phyloP scores from a whole-genome alignment of 2,329 filamentous ascomycete species.

The Fusarium buharicum region DNA sequence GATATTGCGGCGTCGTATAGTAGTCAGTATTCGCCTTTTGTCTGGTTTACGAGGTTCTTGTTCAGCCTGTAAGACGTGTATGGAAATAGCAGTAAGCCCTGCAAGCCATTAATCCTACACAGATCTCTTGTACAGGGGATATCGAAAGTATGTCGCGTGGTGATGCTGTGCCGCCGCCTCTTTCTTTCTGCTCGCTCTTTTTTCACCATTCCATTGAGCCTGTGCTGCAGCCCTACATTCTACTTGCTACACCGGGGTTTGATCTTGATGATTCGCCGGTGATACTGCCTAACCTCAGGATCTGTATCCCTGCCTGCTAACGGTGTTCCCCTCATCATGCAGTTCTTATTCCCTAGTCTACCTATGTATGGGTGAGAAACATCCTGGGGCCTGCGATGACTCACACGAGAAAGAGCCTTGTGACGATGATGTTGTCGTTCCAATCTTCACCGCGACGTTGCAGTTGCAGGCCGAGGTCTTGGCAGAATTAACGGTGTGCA shows the following conservation, averaged over 20 bases:
- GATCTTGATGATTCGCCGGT: conserved; percentile 32
- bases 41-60: conserved; percentile 18
- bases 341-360: not conserved
- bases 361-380: conserved; percentile 1
- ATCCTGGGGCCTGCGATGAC: conserved; percentile 38
- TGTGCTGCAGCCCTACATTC: conserved; percentile 35
- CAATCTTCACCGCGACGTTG: conserved; percentile 30
- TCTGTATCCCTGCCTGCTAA: conserved; percentile 43
- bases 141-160: conserved; percentile 9
- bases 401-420: conserved; percentile 31
- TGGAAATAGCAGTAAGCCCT: conserved; percentile 38
- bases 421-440: conserved; percentile 22
- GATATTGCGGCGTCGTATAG: conserved; percentile 9
- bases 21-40: conserved; percentile 3
- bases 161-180: conserved; percentile 33
- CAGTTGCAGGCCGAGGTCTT: conserved; percentile 26
- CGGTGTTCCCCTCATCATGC: conserved; percentile 6
- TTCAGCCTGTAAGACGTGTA: not conserved
- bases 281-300: conserved; percentile 24
- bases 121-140: conserved; percentile 10
- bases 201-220: not conserved
- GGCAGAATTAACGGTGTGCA: conserved; percentile 33
- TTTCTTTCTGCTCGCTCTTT: conserved; percentile 15
- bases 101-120: conserved; percentile 14
- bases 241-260: conserved; percentile 16